Conservation (phyloP, 805 yeast species). For the Zygoascus ofunaensis region DNA sequence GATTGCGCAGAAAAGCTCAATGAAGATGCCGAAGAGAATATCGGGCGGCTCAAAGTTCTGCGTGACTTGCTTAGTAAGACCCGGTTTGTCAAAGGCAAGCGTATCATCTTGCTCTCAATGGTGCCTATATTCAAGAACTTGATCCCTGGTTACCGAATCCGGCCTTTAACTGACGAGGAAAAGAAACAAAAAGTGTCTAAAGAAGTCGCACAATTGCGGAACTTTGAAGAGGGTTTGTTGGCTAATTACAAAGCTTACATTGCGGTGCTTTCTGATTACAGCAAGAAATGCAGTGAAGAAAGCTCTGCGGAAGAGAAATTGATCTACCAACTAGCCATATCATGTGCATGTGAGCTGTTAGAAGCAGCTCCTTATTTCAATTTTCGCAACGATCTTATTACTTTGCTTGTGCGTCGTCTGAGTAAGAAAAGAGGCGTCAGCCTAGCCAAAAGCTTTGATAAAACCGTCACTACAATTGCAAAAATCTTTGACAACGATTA, state of each 20-base stretch:
- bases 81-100: constrained; percentile 40
- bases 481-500: constrained; percentile 65
- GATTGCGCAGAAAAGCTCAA: constrained; percentile 63
- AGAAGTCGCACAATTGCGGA: constrained; percentile 70
- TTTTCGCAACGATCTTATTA: constrained; percentile 64
- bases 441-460: constrained; percentile 41
- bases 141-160: constrained; percentile 79
- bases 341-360: constrained; percentile 72
- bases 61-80: constrained; percentile 32
- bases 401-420: constrained; percentile 57
- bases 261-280: constrained; percentile 40
- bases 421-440: constrained; percentile 37
- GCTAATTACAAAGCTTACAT: constrained; percentile 60
- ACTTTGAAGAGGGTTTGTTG: constrained; percentile 72
- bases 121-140: constrained; percentile 78
- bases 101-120: constrained; percentile 66
- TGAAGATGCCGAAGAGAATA: constrained; percentile 86
- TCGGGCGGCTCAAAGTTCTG: constrained; percentile 49
- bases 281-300: constrained; percentile 31
- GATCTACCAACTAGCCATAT: constrained; percentile 30
- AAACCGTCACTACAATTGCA: constrained; percentile 58
- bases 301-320: constrained; percentile 13
- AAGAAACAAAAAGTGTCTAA: constrained; percentile 71
- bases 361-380: constrained; percentile 69
- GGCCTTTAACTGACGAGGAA: constrained; percentile 75